phyloP scores from a whole-genome alignment of 2,329 filamentous ascomycete species.

The Diaporthe capsici region DNA sequence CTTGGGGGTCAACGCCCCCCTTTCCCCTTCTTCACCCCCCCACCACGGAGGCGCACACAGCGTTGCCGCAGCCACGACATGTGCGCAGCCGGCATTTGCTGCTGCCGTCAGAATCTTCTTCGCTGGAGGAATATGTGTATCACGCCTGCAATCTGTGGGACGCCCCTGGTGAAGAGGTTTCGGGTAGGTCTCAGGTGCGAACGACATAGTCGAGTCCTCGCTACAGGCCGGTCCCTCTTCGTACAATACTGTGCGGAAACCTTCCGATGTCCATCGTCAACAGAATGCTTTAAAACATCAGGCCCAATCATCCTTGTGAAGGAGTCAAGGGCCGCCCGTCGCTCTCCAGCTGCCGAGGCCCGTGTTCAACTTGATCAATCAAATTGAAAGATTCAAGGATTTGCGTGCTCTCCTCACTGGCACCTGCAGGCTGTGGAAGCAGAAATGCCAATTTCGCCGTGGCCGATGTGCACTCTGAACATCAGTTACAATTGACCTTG shows the following conservation, averaged over 20 bases:
- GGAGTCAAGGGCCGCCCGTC: background rate
- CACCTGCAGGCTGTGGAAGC: background rate
- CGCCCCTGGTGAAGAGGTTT: constrained; percentile 24
- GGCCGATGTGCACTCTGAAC: background rate
- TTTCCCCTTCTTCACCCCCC: background rate
- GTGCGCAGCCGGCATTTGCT: constrained; percentile 16
- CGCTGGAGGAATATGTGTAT: constrained; percentile 4
- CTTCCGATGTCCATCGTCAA: background rate
- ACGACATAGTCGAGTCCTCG: background rate
- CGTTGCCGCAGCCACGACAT: constrained; percentile 5
- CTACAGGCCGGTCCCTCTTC: background rate
- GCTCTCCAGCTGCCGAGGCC: background rate
- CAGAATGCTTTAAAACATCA: background rate
- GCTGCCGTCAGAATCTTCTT: constrained; percentile 27
- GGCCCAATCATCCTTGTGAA: background rate
- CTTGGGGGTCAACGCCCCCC: background rate
- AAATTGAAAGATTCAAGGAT: background rate
- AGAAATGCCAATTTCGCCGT: background rate
- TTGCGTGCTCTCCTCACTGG: background rate
- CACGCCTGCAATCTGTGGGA: constrained; percentile 13
- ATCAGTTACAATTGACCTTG: background rate
- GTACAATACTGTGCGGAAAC: constrained; percentile 1
- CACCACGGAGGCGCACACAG: background rate
- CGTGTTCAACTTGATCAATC: background rate
- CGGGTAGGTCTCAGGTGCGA: constrained; percentile 26